Percentiles rank a stretch among this genome's conserved stretches.
These are phyloP conservation scores for Tetrapisispora taiwanensis DNA, from an alignment of 805 yeast genomes.

Conservation along the genomic window DNA sequence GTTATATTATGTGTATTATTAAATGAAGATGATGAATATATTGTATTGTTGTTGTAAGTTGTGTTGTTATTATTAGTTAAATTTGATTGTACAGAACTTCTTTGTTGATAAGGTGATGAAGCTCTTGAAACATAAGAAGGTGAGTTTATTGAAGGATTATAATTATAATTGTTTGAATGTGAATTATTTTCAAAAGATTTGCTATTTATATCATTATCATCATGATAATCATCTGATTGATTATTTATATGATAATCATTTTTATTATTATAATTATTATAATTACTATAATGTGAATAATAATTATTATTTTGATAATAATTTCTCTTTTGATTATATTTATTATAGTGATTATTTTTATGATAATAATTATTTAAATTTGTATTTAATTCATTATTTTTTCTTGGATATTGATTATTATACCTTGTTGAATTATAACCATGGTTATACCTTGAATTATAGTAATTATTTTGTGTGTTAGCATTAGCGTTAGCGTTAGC, in stretches of 20 bases:
- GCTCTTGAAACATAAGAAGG: constrained; percentile 3
- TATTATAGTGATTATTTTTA: background rate
- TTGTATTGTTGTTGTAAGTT: no score
- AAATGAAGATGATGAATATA: no score
- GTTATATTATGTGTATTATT: background rate
- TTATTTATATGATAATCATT: background rate
- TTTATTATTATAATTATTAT: background rate
- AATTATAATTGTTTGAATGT: background rate
- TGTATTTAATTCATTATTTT: background rate
- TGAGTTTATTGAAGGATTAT: background rate
- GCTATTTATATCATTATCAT: background rate
- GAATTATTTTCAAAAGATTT: background rate
- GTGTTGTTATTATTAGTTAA: background rate
- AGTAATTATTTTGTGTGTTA: background rate
- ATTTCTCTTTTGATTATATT: background rate
- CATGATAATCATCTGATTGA: background rate
- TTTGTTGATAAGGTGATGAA: constrained; percentile 1
- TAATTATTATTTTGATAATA: background rate
- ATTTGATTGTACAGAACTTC: background rate
- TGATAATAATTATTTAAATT: background rate
- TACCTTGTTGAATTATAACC: background rate
- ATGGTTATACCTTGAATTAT: background rate
- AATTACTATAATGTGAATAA: background rate
- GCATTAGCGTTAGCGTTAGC: no score
- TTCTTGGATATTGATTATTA: background rate